Base-by-base conservation (phyloP, 192 early-diverging fungal species). In the Chytriomyces confervae region DNA sequence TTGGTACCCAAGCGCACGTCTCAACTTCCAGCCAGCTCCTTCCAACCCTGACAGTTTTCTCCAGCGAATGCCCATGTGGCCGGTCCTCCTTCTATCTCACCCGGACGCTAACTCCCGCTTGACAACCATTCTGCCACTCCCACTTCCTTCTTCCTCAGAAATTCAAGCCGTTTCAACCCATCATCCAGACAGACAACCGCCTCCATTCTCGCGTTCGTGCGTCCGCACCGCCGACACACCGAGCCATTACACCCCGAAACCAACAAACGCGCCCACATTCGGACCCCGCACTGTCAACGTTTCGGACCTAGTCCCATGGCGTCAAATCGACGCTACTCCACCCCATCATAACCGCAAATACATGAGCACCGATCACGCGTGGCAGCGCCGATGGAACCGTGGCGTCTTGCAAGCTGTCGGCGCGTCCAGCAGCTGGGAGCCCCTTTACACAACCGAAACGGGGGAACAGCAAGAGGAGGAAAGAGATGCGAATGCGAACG, bases 311-410 rank as follows among this genome's bases (percentile, higher is more conserved):
- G 62, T 76, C 10, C 74, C 29, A 29, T 76, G 74, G 74, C 74
- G 74, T 29, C 64, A 44, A 11, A 66, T 76, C 27, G 74, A 76
- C 23, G 6, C 74, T 18, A 11, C 62, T 20, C 74, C 74, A 1
- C 74, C 74, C 9, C 20, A 18, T 20, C 63, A 51, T 20, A 13
- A 9, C 7, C 20, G 61, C 11, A 76, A 76, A 53, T 66, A 66
- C 64, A 24, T 62, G 62, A 16, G 27, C 46, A 48, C 62, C 7
- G 74, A 76, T 9, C 64, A 50, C 48, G 44, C 20, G 1, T 76
- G 74, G 74, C 74, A 76, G 27, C 74, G 74, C 6, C 62, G 74
- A 9, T 76, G 74, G 74, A 76, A 76, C 74, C 74, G 74, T 36
- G 74, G 74, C 7, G 74, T 76, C 24, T 66, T 76, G 10, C 74